A percentile compares a stretch with the other conserved stretches of the same genome.
Conservation (phyloP, 2,329 filamentous ascomycete species). For the Aaosphaeria arxii region DNA sequence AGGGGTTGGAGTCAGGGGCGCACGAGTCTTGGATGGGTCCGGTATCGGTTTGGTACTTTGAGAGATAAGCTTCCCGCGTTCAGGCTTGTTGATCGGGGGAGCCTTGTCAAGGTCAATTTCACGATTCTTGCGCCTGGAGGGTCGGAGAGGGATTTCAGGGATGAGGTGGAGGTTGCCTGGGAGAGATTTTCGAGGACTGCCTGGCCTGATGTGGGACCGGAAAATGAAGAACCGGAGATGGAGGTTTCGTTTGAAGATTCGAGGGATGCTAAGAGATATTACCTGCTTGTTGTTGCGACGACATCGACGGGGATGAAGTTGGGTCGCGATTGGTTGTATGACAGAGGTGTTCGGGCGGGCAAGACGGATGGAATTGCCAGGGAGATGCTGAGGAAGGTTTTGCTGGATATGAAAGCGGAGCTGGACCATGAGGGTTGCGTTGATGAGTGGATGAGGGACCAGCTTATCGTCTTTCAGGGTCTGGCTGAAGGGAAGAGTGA, state of each 20-base stretch:
- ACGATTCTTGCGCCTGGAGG: slow-evolving; percentile 37
- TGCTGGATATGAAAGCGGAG: slow-evolving; percentile 42
- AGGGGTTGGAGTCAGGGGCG: slow-evolving; percentile 55
- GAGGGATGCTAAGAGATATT: slow-evolving; percentile 42
- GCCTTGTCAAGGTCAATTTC: slow-evolving; percentile 27
- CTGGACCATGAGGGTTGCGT: slow-evolving; percentile 48
- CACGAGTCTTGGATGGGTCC: slow-evolving; percentile 47
- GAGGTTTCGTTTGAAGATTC: not conserved
- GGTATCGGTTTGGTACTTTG: slow-evolving; percentile 48
- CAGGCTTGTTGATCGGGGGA: slow-evolving; percentile 24
- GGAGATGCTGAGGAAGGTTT: slow-evolving; percentile 42
- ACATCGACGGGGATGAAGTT: slow-evolving; percentile 47
- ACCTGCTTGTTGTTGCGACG: slow-evolving; percentile 56
- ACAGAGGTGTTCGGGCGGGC: slow-evolving; percentile 20
- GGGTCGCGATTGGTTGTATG: slow-evolving; percentile 51
- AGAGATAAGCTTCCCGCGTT: slow-evolving; percentile 33
- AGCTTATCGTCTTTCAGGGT: slow-evolving; percentile 59
- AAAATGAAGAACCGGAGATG: slow-evolving; percentile 2
- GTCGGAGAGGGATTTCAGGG: slow-evolving; percentile 26
- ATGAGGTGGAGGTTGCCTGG: slow-evolving; percentile 14
- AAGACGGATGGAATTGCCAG: slow-evolving; percentile 24
- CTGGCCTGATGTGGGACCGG: slow-evolving; percentile 13
- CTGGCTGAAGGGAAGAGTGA: slow-evolving; percentile 45
- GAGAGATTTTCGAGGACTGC: slow-evolving; percentile 17
- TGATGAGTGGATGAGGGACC: slow-evolving; percentile 57